These are phyloP conservation scores for Kondoa subrosea DNA, from an alignment of 768 basidiomycete species.

Conservation along the genomic window DNA sequence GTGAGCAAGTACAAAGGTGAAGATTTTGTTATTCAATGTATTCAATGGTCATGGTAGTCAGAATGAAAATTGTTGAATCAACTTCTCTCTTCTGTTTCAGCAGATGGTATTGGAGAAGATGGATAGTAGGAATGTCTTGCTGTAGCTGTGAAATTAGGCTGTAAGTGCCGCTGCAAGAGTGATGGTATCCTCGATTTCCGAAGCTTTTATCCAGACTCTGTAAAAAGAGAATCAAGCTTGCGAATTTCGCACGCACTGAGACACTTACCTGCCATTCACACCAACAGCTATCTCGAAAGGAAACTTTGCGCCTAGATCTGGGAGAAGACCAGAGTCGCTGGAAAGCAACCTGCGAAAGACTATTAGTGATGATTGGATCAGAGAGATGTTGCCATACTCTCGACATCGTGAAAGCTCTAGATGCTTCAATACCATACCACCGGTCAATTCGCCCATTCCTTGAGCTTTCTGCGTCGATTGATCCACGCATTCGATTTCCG, in stretches of 20 bases:
- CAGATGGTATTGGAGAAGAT: too few relatives aligned
- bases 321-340: slow-evolving; percentile 63
- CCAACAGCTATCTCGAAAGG: slow-evolving; percentile 77
- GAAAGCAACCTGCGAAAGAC: slow-evolving; percentile 48
- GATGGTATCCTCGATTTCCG: slow-evolving; percentile 56
- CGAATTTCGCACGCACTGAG: background rate
- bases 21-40: too few relatives aligned
- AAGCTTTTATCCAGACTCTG: slow-evolving; percentile 62
- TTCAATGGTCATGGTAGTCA: too few relatives aligned
- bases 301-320: slow-evolving; percentile 59
- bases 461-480: slow-evolving; percentile 79
- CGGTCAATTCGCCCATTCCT: slow-evolving; percentile 83
- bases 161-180: slow-evolving; percentile 54
- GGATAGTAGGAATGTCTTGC: too few relatives aligned
- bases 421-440: slow-evolving; percentile 63
- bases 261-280: slow-evolving; percentile 51
- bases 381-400: slow-evolving; percentile 41
- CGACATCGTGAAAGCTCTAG: slow-evolving; percentile 65
- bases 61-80: background rate
- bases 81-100: too few relatives aligned
- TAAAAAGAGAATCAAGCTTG: background rate
- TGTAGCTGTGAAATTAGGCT: background rate
- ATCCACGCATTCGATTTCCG: slow-evolving; percentile 91
- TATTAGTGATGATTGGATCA: slow-evolving; percentile 9
- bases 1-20: background rate